These are phyloP conservation scores for Colletotrichum chrysophilum DNA, from an alignment of 2,329 filamentous ascomycete genomes.

Conservation along the genomic window DNA sequence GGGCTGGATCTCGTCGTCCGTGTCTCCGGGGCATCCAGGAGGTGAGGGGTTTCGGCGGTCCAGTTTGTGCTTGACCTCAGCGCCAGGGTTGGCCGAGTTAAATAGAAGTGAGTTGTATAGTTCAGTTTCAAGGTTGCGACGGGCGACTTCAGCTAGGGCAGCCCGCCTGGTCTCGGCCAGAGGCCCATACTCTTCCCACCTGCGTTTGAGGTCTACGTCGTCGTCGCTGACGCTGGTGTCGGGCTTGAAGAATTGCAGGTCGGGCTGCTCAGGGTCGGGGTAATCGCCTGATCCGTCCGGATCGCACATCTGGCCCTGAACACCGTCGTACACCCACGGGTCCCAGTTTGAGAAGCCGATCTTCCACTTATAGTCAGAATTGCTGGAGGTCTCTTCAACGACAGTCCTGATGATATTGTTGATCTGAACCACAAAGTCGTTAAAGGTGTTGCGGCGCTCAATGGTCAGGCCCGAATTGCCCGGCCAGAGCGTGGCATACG, in stretches of 20 bases:
- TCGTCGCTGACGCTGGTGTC: constrained; percentile 17
- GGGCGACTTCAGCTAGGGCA: not conserved
- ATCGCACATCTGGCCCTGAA: constrained; percentile 35
- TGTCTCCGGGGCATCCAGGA: constrained; percentile 29
- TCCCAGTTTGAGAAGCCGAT: not conserved
- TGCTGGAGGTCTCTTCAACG: constrained; percentile 24
- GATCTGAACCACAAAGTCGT: constrained; percentile 29
- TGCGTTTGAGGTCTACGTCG: not conserved
- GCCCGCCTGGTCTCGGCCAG: not conserved
- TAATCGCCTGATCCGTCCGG: constrained; percentile 25
- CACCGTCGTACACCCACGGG: constrained; percentile 26
- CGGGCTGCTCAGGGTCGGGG: constrained; percentile 32
- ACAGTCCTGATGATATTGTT: constrained; percentile 32
- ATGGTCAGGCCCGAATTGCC: constrained; percentile 21
- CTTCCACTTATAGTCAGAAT: not conserved
- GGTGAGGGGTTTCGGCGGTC: constrained; percentile 27
- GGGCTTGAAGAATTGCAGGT: constrained; percentile 38
- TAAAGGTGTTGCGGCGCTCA: constrained; percentile 33
- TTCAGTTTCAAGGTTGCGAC: not conserved
- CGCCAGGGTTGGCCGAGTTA: constrained; percentile 25
- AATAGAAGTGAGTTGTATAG: constrained; percentile 28
- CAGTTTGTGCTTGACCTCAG: constrained; percentile 27
- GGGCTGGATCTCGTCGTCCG: constrained; percentile 9
- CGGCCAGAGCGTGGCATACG: not conserved
- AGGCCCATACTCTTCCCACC: not conserved